phyloP scores from a whole-genome alignment of 2,329 filamentous ascomycete genomes.

The Trichoderma citrinoviride region DNA sequence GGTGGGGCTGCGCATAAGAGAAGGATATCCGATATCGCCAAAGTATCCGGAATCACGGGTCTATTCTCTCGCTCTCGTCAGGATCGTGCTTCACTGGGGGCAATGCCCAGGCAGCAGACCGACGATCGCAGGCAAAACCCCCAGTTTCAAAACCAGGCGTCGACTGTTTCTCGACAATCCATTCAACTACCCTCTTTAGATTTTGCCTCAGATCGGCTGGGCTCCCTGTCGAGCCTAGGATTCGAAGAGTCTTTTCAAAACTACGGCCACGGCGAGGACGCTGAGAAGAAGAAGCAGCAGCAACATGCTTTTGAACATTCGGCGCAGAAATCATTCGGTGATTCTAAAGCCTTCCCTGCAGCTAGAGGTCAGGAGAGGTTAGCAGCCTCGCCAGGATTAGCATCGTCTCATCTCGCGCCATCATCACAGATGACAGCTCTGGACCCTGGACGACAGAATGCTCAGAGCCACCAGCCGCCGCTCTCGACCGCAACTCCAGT shows the following conservation, averaged over 20 bases:
- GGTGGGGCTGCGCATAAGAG: constrained; percentile 38
- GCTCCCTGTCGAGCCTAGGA: constrained; percentile 27
- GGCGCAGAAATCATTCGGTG: background rate
- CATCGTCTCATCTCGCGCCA: background rate
- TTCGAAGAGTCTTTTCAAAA: constrained; percentile 20
- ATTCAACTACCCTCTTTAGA: constrained; percentile 34
- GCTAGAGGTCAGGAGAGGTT: background rate
- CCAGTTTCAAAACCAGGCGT: background rate
- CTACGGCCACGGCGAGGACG: constrained; percentile 21
- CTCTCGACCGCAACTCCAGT: background rate
- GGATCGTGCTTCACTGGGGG: background rate
- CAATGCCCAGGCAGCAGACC: constrained; percentile 2
- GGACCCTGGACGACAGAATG: background rate
- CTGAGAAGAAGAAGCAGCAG: constrained; percentile 17
- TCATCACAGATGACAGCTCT: background rate
- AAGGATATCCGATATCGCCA: constrained; percentile 42
- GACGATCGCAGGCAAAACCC: background rate
- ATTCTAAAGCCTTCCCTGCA: background rate
- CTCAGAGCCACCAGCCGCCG: background rate
- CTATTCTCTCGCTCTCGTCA: constrained; percentile 30
- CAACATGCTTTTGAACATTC: background rate
- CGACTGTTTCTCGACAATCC: constrained; percentile 24
- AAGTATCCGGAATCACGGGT: constrained; percentile 33
- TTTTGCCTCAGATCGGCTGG: constrained; percentile 33
- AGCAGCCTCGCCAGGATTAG: background rate